phyloP scores from a whole-genome alignment of 2,329 filamentous ascomycete genomes.

The Graphilbum fragrans region DNA sequence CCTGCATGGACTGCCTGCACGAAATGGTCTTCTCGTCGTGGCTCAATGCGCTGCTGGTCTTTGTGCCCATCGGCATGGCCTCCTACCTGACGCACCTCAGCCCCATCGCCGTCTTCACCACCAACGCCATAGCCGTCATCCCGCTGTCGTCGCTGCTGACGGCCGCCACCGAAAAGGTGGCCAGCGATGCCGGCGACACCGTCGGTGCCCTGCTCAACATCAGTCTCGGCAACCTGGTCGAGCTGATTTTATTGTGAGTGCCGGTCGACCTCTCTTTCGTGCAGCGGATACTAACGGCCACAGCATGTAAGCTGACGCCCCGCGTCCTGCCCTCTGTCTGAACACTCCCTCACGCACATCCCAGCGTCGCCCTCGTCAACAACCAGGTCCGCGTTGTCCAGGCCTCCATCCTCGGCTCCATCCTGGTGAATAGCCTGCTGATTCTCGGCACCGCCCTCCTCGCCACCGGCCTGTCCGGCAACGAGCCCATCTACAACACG shows the following conservation, averaged over 20 bases:
- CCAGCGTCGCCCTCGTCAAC: slow-evolving; percentile 57
- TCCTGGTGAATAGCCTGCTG: slow-evolving; percentile 85
- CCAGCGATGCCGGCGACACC: slow-evolving; percentile 17
- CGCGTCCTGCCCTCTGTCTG: background rate
- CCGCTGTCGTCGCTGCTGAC: slow-evolving; percentile 61
- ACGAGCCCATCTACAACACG: slow-evolving; percentile 67
- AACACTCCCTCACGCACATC: slow-evolving; percentile 11
- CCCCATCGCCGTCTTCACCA: slow-evolving; percentile 54
- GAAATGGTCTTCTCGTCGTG: slow-evolving; percentile 57
- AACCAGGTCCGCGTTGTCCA: slow-evolving; percentile 93
- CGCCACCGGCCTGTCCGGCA: slow-evolving; percentile 56
- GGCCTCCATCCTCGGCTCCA: slow-evolving; percentile 91
- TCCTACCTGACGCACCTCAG: slow-evolving; percentile 38
- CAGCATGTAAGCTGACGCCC: slow-evolving; percentile 56
- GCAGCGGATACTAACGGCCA: too few species aligned
- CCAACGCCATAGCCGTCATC: slow-evolving; percentile 66
- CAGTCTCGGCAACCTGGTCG: slow-evolving; percentile 64
- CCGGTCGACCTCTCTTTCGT: background rate
- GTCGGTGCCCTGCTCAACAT: slow-evolving; percentile 18
- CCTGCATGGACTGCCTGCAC: slow-evolving; percentile 2
- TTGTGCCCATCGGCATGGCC: slow-evolving; percentile 68
- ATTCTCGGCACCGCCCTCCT: slow-evolving; percentile 75
- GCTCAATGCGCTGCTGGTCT: slow-evolving; percentile 64
- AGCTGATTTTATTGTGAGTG: slow-evolving; percentile 60
- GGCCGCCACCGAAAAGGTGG: slow-evolving; percentile 64